Percentiles rank a stretch among this genome's conserved stretches.
Conservation (phyloP, 257 asterid genomes). For the Salvia splendens region DNA sequence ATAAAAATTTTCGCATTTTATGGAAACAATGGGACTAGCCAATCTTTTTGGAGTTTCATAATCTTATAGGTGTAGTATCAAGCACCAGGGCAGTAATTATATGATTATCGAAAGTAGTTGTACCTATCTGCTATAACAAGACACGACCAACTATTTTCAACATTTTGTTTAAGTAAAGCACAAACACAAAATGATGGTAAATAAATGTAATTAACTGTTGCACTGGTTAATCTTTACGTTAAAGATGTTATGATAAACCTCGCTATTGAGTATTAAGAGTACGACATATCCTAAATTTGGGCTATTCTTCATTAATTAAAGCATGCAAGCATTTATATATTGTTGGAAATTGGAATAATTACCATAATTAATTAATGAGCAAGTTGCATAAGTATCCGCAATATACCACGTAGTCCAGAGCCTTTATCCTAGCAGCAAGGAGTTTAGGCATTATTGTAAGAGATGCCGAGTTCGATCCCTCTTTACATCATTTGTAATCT, state of each 20-base stretch:
- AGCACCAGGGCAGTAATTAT: not conserved
- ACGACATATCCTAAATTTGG: not conserved
- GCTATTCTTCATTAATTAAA: not conserved
- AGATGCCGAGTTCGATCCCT: too few relatives aligned
- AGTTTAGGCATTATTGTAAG: too few relatives aligned
- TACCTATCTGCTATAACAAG: not conserved
- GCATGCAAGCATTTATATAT: not conserved
- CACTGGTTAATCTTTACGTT: constrained; percentile 6
- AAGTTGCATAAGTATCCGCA: too few relatives aligned
- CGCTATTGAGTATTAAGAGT: not conserved
- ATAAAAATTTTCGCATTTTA: too few relatives aligned
- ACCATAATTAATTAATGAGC: not conserved
- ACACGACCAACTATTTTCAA: constrained; percentile 10
- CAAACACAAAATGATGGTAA: not conserved
- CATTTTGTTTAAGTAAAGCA: constrained; percentile 18
- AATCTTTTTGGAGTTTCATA: too few relatives aligned
- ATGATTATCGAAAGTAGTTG: not conserved
- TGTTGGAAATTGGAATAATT: constrained; percentile 1
- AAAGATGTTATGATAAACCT: not conserved
- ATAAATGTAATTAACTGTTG: not conserved
- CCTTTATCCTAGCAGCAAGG: too few relatives aligned
- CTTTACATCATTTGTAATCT: too few relatives aligned
- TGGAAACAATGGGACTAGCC: too few relatives aligned
- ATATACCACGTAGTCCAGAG: too few relatives aligned
- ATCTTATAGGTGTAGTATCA: too few relatives aligned